These are phyloP conservation scores for Phoma sp. DNA, from an alignment of 2,329 filamentous ascomycete species.

Conservation along the genomic window DNA sequence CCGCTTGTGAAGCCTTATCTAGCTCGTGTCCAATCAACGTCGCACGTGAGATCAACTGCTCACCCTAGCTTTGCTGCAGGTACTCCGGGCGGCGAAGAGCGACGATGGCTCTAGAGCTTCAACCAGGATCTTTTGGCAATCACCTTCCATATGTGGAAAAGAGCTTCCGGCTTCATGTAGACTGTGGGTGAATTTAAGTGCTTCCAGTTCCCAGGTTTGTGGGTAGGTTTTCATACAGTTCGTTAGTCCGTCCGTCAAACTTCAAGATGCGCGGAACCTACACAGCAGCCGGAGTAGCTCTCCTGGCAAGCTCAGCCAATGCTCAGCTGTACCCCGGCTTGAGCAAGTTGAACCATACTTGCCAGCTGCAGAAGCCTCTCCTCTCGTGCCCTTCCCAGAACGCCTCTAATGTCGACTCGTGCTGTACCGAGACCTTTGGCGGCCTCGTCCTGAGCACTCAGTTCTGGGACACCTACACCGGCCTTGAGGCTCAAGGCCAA, in stretches of 20 bases:
- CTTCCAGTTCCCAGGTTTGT: conserved; percentile 15
- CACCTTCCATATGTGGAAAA: conserved; percentile 44
- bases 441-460: conserved; percentile 68
- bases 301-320: conserved; percentile 28
- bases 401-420: conserved; percentile 59
- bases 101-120: conserved; percentile 15
- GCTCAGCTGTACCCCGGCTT: conserved; percentile 56
- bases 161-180: conserved; percentile 28
- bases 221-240: conserved; percentile 12
- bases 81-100: conserved; percentile 29
- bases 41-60: conserved; percentile 35
- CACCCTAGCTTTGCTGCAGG: conserved; percentile 36
- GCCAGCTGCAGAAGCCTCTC: conserved; percentile 51
- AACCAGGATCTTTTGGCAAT: conserved; percentile 10
- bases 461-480: conserved; percentile 70
- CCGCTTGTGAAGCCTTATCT: conserved; percentile 32
- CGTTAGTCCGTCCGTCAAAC: background rate
- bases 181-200: conserved; percentile 14
- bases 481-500: conserved; percentile 64
- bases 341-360: conserved; percentile 63
- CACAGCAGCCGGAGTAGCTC: conserved; percentile 23
- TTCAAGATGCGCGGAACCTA: conserved; percentile 31
- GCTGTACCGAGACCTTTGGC: conserved; percentile 70
- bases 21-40: conserved; percentile 36
- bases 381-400: conserved; percentile 44